Evolutionary conservation across 108 stramenopile species (phyloP), one percentile per base, ranked within the genome.

Genomic region (Skeletonema potamos): DNA sequence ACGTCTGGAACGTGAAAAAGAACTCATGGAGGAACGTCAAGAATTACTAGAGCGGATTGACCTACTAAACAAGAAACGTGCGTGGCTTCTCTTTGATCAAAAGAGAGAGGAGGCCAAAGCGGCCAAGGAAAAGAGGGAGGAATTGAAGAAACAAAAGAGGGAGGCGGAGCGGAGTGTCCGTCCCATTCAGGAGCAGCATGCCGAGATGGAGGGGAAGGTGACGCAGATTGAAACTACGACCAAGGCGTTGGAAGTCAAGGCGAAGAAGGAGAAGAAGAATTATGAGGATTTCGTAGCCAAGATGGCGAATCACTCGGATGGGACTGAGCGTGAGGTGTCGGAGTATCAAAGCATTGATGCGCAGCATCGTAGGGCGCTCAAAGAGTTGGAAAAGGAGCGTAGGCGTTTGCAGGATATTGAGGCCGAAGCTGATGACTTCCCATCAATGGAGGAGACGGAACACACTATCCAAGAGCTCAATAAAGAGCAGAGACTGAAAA

Each of bases 41-140:
- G 39, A 51, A 12, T 74, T 66, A 43, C 32, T 78, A 9, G 79
- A 87, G 61, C 80, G 89, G 63, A 76, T 86, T 27, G 77, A 85
- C 2, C 62, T 95, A 5, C 64, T 89, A 10, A 33, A 84, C 57
- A 83, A 92, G 69, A 92, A 90, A 48, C 48, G 84, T 7, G 36
- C 83, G 12, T 95, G 94, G 94, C 29, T 89, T 9, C 12, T 86
- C 22, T 85, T 89, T 62, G 91, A 96, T 36, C 63, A 55, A 4
- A 18, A 71, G 26, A 60, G 85, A 2, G 73, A 59, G 6, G 57
- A 72, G 44, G 77, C 83, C 24, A 62, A 81, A 29, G 69, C 62
- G 20, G 55, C 85, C 26, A 94, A 91, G 72, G 79, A 72, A 15
- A 51, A 44, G 26, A 82, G 76, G 66, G 72, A 75, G 20, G 60